These are phyloP conservation scores for Pyracantha coccinea DNA, from an alignment of 331 rosid species.

Conservation along the genomic window DNA sequence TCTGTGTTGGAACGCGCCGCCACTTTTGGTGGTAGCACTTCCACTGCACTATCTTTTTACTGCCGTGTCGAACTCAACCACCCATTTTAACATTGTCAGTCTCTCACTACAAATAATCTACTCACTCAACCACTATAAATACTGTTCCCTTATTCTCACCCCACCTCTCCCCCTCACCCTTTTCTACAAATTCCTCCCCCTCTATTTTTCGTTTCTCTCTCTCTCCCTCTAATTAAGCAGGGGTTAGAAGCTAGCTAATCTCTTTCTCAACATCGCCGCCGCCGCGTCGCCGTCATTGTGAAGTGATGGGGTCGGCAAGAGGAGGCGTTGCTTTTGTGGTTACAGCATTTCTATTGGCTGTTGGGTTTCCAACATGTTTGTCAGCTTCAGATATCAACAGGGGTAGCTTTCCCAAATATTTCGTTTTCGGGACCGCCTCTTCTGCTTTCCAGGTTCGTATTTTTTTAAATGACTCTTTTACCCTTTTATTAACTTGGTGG, in stretches of 20 bases:
- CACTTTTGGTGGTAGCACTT: background rate
- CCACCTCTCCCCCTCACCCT: background rate
- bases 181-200: background rate
- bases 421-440: slow-evolving; percentile 84
- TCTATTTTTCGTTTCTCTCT: background rate
- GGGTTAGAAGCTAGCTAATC: background rate
- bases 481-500: background rate
- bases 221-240: background rate
- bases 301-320: slow-evolving; percentile 26
- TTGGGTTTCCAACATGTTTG: slow-evolving; percentile 29
- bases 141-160: background rate
- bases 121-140: background rate
- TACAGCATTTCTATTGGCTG: slow-evolving; percentile 4
- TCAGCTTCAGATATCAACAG: slow-evolving; percentile 37
- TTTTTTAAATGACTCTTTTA: background rate
- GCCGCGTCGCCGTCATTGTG: background rate
- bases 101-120: background rate
- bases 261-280: background rate
- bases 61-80: background rate
- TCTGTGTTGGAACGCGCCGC: background rate
- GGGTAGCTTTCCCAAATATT: slow-evolving; percentile 55
- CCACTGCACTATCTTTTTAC: background rate
- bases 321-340: slow-evolving; percentile 16
- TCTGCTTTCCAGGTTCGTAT: slow-evolving; percentile 84
- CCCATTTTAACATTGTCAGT: background rate